Evolutionary conservation across 1,139 yeast species (phyloP).

Genomic region (Geotrichum phurueaensis): DNA sequence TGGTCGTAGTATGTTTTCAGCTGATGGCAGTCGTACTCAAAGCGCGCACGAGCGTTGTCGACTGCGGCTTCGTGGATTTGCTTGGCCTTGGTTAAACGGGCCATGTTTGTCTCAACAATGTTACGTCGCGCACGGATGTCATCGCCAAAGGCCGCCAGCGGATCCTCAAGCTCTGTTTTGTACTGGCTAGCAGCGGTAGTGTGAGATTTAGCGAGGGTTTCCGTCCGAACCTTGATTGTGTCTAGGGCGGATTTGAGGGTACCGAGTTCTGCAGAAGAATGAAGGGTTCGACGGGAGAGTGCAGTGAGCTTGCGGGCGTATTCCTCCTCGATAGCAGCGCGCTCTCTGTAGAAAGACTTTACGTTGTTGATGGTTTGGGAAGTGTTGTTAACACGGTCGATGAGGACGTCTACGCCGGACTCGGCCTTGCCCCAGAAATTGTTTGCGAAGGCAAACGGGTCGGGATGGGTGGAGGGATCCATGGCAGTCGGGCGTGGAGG

Average conservation of each 20-base stretch:
- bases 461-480: conserved; percentile 14
- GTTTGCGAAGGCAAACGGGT: conserved; percentile 39
- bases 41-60: conserved; percentile 45
- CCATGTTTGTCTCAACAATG: conserved; percentile 42
- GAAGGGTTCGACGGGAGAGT: conserved; percentile 42
- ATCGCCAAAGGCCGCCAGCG: conserved; percentile 40
- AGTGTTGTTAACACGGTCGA: conserved; percentile 46
- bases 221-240: conserved; percentile 51
- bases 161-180: conserved; percentile 40
- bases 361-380: conserved; percentile 42
- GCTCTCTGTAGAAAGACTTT: conserved; percentile 40
- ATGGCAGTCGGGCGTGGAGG: conserved; percentile 1
- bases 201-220: conserved; percentile 45
- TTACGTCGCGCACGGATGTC: conserved; percentile 43
- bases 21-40: conserved; percentile 53
- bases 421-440: conserved; percentile 53
- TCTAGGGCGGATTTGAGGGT: conserved; percentile 56
- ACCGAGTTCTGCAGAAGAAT: conserved; percentile 50
- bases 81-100: conserved; percentile 41
- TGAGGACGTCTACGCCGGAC: conserved; percentile 44
- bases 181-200: conserved; percentile 42
- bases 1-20: conserved; percentile 56
- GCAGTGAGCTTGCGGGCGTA: conserved; percentile 44
- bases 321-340: conserved; percentile 63
- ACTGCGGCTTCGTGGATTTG: conserved; percentile 37